A percentile compares a stretch with the other conserved stretches of the same genome.
These are phyloP conservation scores for Scutellaria galericulata DNA, from an alignment of 257 asterid species.

Conservation along the genomic window DNA sequence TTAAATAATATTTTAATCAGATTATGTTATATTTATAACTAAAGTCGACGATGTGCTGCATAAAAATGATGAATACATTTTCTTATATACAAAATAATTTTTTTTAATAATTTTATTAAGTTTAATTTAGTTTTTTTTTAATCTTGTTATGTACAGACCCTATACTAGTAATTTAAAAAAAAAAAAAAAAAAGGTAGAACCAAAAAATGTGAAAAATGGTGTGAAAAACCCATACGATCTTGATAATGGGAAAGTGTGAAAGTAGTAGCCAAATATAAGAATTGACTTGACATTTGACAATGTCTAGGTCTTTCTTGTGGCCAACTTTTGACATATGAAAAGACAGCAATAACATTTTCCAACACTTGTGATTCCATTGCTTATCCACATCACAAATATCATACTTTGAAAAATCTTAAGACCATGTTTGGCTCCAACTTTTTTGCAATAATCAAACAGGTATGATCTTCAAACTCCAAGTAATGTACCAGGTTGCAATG, in stretches of 20 bases:
- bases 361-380: conserved; percentile 20
- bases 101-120: no score
- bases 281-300: conserved; percentile 41
- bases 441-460: neutral
- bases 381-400: conserved; percentile 29
- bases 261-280: conserved; percentile 33
- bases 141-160: no score
- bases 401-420: conserved; percentile 18
- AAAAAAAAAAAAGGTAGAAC: no score
- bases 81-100: neutral
- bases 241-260: conserved; percentile 32
- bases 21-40: no score
- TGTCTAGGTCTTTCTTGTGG: conserved; percentile 22
- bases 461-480: conserved; percentile 1
- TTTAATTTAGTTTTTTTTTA: no score
- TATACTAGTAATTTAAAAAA: neutral
- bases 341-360: conserved; percentile 18
- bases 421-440: conserved; percentile 16
- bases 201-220: conserved; percentile 20
- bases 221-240: conserved; percentile 16
- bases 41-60: no score
- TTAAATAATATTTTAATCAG: no score
- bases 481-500: neutral
- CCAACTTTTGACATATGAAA: conserved; percentile 30
- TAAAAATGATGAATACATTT: no score